Conservation (phyloP, 495 filamentous ascomycete genomes). For the Coniosporium apollinis region DNA sequence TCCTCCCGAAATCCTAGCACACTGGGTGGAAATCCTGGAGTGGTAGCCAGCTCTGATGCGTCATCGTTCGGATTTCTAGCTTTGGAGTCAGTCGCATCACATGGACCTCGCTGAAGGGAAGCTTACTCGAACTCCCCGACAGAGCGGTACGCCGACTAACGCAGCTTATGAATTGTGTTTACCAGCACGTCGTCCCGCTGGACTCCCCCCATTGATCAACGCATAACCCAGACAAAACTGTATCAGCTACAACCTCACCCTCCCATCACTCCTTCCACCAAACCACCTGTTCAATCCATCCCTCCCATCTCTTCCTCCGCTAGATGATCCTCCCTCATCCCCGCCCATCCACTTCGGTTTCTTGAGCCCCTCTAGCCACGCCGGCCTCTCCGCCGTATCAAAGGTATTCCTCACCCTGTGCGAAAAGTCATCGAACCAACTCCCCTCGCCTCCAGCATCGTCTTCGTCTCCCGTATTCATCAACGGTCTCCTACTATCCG, state of each 20-base stretch:
- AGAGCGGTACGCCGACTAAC: too few relatives aligned
- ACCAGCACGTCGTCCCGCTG: too few relatives aligned
- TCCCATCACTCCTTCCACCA: conserved; percentile 36
- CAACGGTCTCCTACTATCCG: not conserved
- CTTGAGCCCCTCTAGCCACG: conserved; percentile 58
- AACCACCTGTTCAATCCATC: conserved; percentile 33
- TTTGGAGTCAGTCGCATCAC: too few relatives aligned
- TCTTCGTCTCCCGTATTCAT: conserved; percentile 30
- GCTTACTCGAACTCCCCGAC: too few relatives aligned
- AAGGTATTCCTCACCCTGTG: conserved; percentile 84
- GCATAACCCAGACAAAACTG: too few relatives aligned
- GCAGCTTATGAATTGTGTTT: too few relatives aligned
- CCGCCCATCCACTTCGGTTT: conserved; percentile 75
- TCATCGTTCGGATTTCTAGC: too few relatives aligned
- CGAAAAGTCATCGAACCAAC: conserved; percentile 62
- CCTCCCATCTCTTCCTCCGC: conserved; percentile 23
- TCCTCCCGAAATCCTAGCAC: too few relatives aligned
- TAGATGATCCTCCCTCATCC: conserved; percentile 20
- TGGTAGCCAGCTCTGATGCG: too few relatives aligned
- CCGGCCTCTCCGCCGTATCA: conserved; percentile 64
- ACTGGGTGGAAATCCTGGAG: too few relatives aligned
- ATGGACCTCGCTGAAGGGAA: too few relatives aligned
- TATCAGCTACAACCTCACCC: conserved; percentile 25
- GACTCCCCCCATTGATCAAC: too few relatives aligned
- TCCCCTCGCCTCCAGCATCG: conserved; percentile 37